Conservation (phyloP, 495 filamentous ascomycete species). For the Podospora pseudopauciseta region DNA sequence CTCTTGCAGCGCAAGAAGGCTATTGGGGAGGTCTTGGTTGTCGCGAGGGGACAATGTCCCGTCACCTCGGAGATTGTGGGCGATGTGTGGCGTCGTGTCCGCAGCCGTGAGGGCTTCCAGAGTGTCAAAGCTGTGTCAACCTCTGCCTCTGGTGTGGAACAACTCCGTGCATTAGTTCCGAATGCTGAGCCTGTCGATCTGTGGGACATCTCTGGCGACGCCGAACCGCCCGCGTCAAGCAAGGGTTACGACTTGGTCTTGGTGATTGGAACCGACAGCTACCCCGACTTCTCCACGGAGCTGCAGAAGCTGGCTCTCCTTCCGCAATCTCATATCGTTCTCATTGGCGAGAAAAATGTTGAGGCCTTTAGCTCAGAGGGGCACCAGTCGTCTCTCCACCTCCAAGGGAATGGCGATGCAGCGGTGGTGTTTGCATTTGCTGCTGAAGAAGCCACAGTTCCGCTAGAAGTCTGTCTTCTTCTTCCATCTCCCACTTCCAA, state of each 20-base stretch:
- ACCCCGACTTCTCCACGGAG: neutral
- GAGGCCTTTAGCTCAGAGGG: neutral
- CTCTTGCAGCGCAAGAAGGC: neutral
- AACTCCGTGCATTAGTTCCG: neutral
- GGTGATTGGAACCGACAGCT: constrained; percentile 1
- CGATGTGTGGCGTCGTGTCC: neutral
- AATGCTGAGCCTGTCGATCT: neutral
- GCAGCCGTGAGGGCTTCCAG: constrained; percentile 6
- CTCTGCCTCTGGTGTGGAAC: neutral
- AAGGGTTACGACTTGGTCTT: constrained; percentile 1
- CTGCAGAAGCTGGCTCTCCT: neutral
- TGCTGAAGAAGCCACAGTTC: neutral
- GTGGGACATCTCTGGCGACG: neutral
- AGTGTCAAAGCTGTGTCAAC: neutral
- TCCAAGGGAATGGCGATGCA: neutral
- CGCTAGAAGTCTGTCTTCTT: neutral
- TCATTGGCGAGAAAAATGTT: neutral
- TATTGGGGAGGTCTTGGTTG: neutral
- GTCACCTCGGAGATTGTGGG: neutral
- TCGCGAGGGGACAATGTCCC: neutral
- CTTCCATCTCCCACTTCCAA: neutral
- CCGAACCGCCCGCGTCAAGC: neutral
- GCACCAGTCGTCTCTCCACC: neutral
- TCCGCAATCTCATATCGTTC: neutral
- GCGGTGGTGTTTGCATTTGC: neutral